phyloP scores from a whole-genome alignment of 139 green algal genomes.

The Chlamydomonas incerta region DNA sequence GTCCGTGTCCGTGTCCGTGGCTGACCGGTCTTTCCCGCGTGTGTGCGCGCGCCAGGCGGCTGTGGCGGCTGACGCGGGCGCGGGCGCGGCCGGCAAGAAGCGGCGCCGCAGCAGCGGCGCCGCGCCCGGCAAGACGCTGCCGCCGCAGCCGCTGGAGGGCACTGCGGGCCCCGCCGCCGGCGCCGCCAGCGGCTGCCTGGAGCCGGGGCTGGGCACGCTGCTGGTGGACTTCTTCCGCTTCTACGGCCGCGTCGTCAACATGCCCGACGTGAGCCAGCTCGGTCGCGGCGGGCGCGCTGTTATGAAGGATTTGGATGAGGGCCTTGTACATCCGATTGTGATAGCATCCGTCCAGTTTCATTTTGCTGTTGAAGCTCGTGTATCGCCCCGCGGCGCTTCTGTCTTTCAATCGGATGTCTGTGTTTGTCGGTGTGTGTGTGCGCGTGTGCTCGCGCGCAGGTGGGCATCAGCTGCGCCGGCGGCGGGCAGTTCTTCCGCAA shows the following conservation, averaged over 20 bases:
- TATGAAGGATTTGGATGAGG: too few relatives aligned
- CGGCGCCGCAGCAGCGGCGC: neutral
- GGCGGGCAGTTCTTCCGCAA: constrained; percentile 79
- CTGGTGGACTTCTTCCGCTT: constrained; percentile 93
- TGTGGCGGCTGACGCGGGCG: neutral
- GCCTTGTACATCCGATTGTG: too few relatives aligned
- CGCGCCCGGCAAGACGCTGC: neutral
- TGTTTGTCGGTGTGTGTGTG: too few relatives aligned
- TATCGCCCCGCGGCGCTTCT: too few relatives aligned
- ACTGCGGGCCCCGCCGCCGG: neutral
- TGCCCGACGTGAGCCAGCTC: constrained; percentile 50
- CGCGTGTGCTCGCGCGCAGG: too few relatives aligned
- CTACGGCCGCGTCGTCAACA: constrained; percentile 63
- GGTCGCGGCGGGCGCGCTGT: too few relatives aligned
- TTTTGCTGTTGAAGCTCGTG: too few relatives aligned
- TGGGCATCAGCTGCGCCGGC: constrained; percentile 40
- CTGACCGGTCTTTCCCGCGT: too few relatives aligned
- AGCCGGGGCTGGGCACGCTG: constrained; percentile 87
- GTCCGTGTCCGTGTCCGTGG: too few relatives aligned
- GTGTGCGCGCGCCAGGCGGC: too few relatives aligned
- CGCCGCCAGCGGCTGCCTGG: constrained; percentile 53
- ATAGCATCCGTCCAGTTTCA: too few relatives aligned
- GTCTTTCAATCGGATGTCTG: too few relatives aligned
- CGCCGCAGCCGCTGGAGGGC: neutral
- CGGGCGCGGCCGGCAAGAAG: neutral